phyloP scores from a whole-genome alignment of 1,284 basidiomycete species.

The Pseudozyma hubeiensis region DNA sequence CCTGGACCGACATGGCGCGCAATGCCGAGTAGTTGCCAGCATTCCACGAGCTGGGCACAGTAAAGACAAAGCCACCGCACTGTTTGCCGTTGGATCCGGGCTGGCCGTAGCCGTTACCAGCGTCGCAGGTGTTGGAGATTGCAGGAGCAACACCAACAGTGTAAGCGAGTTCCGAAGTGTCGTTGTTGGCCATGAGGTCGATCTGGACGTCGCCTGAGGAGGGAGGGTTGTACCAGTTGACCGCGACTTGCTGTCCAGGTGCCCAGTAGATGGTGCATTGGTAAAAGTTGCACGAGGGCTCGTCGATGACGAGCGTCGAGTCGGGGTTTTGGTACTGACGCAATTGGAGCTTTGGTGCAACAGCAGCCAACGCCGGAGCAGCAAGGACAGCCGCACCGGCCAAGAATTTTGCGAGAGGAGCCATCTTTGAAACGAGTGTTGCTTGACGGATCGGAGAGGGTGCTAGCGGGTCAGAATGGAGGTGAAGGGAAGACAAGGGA shows the following conservation, averaged over 20 bases:
- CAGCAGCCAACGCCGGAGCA: conserved; percentile 18
- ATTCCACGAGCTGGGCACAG: conserved; percentile 54
- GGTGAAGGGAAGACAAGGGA: no score
- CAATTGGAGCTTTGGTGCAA: conserved; percentile 11
- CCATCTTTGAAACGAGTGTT: conserved; percentile 12
- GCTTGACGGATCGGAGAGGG: no score
- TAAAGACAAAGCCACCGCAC: conserved; percentile 54
- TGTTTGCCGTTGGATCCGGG: conserved; percentile 40
- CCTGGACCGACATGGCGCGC: conserved; percentile 40
- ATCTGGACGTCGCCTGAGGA: conserved; percentile 39
- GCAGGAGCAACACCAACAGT: conserved; percentile 49
- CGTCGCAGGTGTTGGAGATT: conserved; percentile 50
- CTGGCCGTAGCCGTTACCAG: conserved; percentile 43
- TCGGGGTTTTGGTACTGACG: conserved; percentile 54
- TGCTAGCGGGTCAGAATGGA: no score
- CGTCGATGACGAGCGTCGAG: conserved; percentile 50
- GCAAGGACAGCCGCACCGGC: conserved; percentile 21
- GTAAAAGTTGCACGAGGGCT: conserved; percentile 54
- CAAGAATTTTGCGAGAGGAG: conserved; percentile 26
- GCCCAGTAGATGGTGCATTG: conserved; percentile 53
- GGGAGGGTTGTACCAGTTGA: conserved; percentile 60
- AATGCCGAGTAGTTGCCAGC: conserved; percentile 52
- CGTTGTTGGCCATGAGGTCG: conserved; percentile 57
- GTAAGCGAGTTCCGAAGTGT: conserved; percentile 47
- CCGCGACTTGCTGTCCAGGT: conserved; percentile 41